Base-by-base conservation (phyloP, 2,329 filamentous ascomycete species). In the Hymenoscyphus repandus region DNA sequence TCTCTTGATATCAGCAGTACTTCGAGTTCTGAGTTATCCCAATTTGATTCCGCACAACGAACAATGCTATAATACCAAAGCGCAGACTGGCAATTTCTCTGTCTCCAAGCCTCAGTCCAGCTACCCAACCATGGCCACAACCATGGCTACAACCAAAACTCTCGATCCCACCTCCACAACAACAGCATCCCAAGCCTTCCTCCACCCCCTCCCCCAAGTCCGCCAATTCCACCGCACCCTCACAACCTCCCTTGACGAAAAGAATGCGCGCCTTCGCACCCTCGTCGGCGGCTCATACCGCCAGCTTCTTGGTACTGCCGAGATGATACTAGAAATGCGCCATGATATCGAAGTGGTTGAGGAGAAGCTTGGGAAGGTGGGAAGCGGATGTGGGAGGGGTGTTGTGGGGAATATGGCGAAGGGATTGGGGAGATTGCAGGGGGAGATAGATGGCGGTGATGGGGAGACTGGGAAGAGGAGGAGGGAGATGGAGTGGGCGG, bases 311-410 rank as follows among this genome's bases (percentile, higher is more conserved):
- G 88, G 88, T 47, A 96, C 92, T 0, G 92, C 92, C 49, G 91
- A 96, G 70, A 85, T 85, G n/a, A 97, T 97, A 59, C 86, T 96
- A 49, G 79, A 84, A 54, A 96, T 97, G 89, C 86, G 89, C 59
- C 71, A 70, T 36, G 83, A 92, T 65, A 92, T 93, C 71, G 79
- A 85, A 54, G 72, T 75, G 11, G 85, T 90, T 13, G 90, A 96
- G 68, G 72, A 75, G 5, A 79, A 83, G 34, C 76, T 97, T 46
- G 79, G 79, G 13, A 76, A 76, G 52, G 85, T 96, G 72, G 88
- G 89, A 41, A 79, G 80, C 38, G 80, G 81, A 50, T 96, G 92
- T 69, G 90, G 91, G 46, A 79, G 88, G 34, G 73, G 77, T 47
- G 75, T 84, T 22, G 74, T 96, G 20, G 83, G 83, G 20, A 78